A percentile compares a stretch with the other conserved stretches of the same genome.
Conservation (phyloP, 352 stramenopile species). For the Phytopythium kandeliae region DNA sequence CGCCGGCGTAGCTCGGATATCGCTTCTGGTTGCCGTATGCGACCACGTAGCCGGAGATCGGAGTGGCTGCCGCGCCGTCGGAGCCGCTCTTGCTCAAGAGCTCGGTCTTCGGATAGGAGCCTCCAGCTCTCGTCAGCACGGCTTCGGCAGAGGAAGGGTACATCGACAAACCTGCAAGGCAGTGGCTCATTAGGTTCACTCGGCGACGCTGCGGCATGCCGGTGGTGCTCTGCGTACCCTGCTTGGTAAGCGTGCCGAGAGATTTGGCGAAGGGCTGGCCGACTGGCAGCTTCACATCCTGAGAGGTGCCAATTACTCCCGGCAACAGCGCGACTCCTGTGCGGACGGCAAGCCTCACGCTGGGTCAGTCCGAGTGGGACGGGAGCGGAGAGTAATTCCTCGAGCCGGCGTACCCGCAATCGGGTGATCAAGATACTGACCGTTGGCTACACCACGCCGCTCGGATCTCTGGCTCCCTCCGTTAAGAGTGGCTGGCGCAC, state of each 20-base stretch:
- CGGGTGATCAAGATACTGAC: conserved; percentile 56
- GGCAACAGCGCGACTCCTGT: not conserved
- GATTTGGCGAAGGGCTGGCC: not conserved
- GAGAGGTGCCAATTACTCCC: not conserved
- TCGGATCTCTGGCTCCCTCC: conserved; percentile 29
- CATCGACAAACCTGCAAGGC: conserved; percentile 22
- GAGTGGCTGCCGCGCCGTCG: not conserved
- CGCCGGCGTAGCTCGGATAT: conserved; percentile 21
- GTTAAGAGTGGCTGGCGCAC: conserved; percentile 11
- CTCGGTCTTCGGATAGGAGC: not conserved
- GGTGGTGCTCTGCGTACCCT: not conserved
- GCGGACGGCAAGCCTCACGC: not conserved
- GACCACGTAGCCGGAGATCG: conserved; percentile 44
- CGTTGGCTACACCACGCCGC: conserved; percentile 34
- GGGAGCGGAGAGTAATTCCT: too few species aligned
- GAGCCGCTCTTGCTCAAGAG: not conserved
- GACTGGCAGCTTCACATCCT: not conserved
- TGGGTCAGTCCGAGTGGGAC: too few species aligned
- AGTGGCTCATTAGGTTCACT: not conserved
- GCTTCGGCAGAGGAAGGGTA: conserved; percentile 34
- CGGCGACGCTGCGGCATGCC: not conserved
- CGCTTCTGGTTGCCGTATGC: conserved; percentile 45
- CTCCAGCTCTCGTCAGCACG: not conserved
- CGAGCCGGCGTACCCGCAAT: conserved; percentile 28
- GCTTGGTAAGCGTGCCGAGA: not conserved